Percentiles rank a stretch among this genome's conserved stretches.
Conservation (phyloP, 2,329 filamentous ascomycete species). For the Penicillium sp. region DNA sequence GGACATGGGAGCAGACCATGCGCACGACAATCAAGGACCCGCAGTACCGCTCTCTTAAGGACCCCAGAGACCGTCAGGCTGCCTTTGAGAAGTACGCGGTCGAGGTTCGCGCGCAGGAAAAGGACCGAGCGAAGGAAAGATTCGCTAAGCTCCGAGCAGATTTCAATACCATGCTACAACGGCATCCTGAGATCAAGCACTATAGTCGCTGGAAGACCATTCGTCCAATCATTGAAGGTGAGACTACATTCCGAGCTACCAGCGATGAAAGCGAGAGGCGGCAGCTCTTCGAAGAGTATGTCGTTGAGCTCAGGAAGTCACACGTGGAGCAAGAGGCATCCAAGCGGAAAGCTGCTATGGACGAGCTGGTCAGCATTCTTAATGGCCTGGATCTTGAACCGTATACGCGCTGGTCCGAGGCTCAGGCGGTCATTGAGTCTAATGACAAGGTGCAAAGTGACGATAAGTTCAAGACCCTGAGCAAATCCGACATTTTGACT, state of each 20-base stretch:
- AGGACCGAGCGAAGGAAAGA: slow-evolving; percentile 90
- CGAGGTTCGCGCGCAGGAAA: slow-evolving; percentile 87
- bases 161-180: slow-evolving; percentile 93
- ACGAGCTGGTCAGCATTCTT: slow-evolving; percentile 76
- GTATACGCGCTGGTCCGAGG: slow-evolving; percentile 92
- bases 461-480: slow-evolving; percentile 81
- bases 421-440: slow-evolving; percentile 75
- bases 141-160: slow-evolving; percentile 87
- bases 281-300: slow-evolving; percentile 91
- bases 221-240: slow-evolving; percentile 87
- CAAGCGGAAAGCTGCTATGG: slow-evolving; percentile 76
- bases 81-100: slow-evolving; percentile 95
- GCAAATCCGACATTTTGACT: slow-evolving; percentile 84
- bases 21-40: slow-evolving; percentile 83
- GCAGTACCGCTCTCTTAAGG: slow-evolving; percentile 89
- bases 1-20: slow-evolving; percentile 89
- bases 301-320: slow-evolving; percentile 76
- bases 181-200: slow-evolving; percentile 94
- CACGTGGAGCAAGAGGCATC: slow-evolving; percentile 74
- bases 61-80: slow-evolving; percentile 83
- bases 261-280: slow-evolving; percentile 84
- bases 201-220: slow-evolving; percentile 98
- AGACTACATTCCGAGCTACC: slow-evolving; percentile 92
- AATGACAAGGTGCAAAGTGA: slow-evolving; percentile 77
- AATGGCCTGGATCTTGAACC: slow-evolving; percentile 81